Evolutionary conservation across 2,329 filamentous ascomycete genomes (phyloP).

Genomic region (Simplicillium aogashimaense): DNA sequence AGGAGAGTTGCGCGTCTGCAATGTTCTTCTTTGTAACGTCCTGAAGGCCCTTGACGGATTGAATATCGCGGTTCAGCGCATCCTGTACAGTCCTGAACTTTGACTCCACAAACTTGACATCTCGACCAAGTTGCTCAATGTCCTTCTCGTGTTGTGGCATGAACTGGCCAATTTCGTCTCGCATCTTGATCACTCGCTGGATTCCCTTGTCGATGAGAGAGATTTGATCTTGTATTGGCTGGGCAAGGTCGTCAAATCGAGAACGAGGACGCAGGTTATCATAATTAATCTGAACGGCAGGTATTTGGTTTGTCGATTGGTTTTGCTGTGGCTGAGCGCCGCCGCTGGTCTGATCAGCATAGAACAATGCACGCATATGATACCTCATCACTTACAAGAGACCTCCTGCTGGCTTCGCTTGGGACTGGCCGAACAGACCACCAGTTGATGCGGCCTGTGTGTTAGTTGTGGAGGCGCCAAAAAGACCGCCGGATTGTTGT

Average conservation of each 20-base stretch:
- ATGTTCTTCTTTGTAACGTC: slow-evolving; percentile 50
- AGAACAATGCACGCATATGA: neutral
- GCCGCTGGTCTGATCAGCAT: slow-evolving; percentile 15
- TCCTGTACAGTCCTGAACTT: slow-evolving; percentile 34
- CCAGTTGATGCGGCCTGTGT: slow-evolving; percentile 10
- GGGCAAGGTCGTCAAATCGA: slow-evolving; percentile 81
- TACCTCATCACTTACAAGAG: slow-evolving; percentile 18
- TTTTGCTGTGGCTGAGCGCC: slow-evolving; percentile 14
- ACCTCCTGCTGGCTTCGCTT: slow-evolving; percentile 19
- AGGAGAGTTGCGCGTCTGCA: slow-evolving; percentile 59
- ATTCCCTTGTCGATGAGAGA: slow-evolving; percentile 72
- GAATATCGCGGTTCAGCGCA: slow-evolving; percentile 44
- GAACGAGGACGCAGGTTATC: slow-evolving; percentile 76
- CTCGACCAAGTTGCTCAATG: slow-evolving; percentile 34
- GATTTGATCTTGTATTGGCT: slow-evolving; percentile 71
- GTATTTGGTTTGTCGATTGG: slow-evolving; percentile 39
- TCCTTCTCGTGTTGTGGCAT: slow-evolving; percentile 44
- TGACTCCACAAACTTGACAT: slow-evolving; percentile 39
- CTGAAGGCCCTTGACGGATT: slow-evolving; percentile 55
- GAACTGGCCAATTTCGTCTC: slow-evolving; percentile 65
- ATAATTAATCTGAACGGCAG: slow-evolving; percentile 70
- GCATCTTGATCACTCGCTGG: slow-evolving; percentile 66
- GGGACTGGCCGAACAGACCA: slow-evolving; percentile 23
- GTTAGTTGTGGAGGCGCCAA: slow-evolving; percentile 15
- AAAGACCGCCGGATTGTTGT: slow-evolving; percentile 15